These are phyloP conservation scores for Metschnikowia chrysomelidarum DNA, from an alignment of 805 yeast species.

Conservation along the genomic window DNA sequence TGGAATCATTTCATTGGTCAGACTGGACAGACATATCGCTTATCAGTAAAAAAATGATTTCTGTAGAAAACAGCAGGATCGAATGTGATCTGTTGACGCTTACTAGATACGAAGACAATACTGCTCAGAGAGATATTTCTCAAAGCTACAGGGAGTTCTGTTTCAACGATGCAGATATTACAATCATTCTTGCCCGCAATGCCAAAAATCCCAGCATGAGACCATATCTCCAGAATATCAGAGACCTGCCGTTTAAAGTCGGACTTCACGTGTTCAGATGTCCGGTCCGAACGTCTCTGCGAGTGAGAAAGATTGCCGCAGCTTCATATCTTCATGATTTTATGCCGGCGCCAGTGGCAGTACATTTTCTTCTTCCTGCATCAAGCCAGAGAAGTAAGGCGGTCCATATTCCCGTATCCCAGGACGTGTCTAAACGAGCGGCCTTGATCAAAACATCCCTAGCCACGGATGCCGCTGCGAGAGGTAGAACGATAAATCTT, in stretches of 20 bases:
- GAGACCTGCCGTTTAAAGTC: conserved; percentile 13
- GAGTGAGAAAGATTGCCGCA: conserved; percentile 30
- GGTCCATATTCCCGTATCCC: conserved; percentile 7
- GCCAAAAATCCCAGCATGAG: conserved; percentile 25
- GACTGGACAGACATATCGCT: conserved; percentile 19
- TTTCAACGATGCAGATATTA: conserved; percentile 1
- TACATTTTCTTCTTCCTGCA: conserved; percentile 30
- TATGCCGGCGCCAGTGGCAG: conserved; percentile 36
- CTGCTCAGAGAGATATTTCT: conserved; percentile 3
- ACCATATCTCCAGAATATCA: conserved; percentile 11
- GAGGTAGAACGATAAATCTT: conserved; percentile 1
- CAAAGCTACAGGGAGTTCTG: conserved; percentile 2
- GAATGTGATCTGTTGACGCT: conserved; percentile 9
- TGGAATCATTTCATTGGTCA: conserved; percentile 19
- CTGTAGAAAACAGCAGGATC: not conserved
- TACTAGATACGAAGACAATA: not conserved
- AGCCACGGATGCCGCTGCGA: conserved; percentile 7
- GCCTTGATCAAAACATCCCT: conserved; percentile 8
- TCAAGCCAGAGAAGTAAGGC: not conserved
- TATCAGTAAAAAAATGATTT: conserved; percentile 9
- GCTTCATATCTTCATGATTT: conserved; percentile 42
- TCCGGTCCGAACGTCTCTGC: conserved; percentile 31
- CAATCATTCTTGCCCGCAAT: conserved; percentile 21
- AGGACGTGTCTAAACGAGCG: conserved; percentile 7
- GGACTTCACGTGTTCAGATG: conserved; percentile 41